These are phyloP conservation scores for Dictyostelium intermedium DNA, from an alignment of 78 protist species.

Conservation along the genomic window DNA sequence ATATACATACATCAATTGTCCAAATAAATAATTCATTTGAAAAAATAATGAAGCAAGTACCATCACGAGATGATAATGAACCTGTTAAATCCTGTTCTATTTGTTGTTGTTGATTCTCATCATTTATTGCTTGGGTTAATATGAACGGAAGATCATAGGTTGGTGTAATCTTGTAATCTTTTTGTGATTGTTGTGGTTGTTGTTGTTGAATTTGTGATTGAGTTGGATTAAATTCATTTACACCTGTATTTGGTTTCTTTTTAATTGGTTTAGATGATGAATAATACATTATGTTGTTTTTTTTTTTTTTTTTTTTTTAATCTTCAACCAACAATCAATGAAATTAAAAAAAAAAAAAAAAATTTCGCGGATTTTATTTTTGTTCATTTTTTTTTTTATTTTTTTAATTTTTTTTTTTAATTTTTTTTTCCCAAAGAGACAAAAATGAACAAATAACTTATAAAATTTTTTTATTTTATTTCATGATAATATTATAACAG, in stretches of 20 bases:
- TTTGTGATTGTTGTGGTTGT: background rate
- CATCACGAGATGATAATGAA: background rate
- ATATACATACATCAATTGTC: conserved; percentile 35
- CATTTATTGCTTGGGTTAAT: background rate
- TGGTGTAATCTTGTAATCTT: background rate
- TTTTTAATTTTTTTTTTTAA: no score
- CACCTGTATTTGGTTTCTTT: background rate
- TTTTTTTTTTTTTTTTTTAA: background rate
- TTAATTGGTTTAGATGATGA: background rate
- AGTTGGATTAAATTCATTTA: background rate
- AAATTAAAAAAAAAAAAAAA: background rate
- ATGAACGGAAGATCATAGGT: conserved; percentile 4
- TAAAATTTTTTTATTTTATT: no score
- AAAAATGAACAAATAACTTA: no score
- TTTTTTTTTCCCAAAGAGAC: no score
- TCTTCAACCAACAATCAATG: background rate
- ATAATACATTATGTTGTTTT: background rate
- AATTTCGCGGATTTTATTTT: background rate
- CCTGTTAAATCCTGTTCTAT: background rate
- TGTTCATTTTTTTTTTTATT: background rate
- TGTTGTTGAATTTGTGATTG: background rate
- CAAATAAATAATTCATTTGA: conserved; percentile 42
- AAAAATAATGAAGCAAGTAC: background rate
- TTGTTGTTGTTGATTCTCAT: background rate
- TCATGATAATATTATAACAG: no score